Percentiles rank a stretch among this genome's conserved stretches.
phyloP scores from a whole-genome alignment of 371 early-diverging fungal species.

The Actinomortierella ambigua region DNA sequence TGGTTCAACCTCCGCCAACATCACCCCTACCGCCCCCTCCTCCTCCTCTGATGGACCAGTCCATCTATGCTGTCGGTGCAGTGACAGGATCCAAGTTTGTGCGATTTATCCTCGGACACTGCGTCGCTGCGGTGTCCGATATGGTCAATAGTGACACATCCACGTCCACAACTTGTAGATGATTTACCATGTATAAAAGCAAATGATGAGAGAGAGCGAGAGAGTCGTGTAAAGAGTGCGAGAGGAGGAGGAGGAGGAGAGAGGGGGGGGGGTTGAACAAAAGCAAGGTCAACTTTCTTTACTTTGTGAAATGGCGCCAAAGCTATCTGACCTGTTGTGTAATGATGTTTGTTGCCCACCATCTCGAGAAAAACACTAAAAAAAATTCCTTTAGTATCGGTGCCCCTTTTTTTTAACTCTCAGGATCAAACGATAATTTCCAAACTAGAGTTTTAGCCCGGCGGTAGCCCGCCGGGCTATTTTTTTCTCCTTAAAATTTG shows the following conservation, averaged over 20 bases:
- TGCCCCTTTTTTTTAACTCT: no score
- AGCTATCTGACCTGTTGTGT: no score
- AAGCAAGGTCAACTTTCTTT: no score
- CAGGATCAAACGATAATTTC: no score
- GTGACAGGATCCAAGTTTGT: conserved; percentile 47
- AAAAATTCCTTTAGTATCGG: no score
- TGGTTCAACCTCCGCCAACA: not conserved
- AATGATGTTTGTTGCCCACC: no score
- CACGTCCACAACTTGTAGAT: not conserved
- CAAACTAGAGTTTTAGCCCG: no score
- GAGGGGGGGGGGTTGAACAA: not conserved
- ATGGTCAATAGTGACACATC: conserved; percentile 20
- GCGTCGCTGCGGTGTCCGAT: conserved; percentile 42
- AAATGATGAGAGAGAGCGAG: not conserved
- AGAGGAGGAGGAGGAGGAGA: not conserved
- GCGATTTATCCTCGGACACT: conserved; percentile 44
- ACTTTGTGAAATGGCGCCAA: no score
- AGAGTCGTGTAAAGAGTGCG: not conserved
- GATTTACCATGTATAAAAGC: not conserved
- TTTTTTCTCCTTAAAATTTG: no score
- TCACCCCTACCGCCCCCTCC: not conserved
- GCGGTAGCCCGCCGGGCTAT: no score
- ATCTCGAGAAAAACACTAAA: no score
- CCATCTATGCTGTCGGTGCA: conserved; percentile 46
- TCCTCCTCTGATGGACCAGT: conserved; percentile 28